A percentile compares a stretch with the other conserved stretches of the same genome.
phyloP scores from a whole-genome alignment of 1,139 yeast genomes.

The Lodderomyces parapsilosis region DNA sequence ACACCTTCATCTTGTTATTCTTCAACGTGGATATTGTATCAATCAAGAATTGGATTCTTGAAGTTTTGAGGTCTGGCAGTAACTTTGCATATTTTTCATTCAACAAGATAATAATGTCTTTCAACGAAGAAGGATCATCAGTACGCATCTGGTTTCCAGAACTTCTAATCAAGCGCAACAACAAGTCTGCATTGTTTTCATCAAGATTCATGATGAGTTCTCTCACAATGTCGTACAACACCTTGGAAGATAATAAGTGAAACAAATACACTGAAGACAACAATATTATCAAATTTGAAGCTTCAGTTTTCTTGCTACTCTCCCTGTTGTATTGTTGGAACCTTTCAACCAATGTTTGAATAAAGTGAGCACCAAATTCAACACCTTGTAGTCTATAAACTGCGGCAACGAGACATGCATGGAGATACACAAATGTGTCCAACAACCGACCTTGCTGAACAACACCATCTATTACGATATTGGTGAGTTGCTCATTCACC shows the following conservation, averaged over 20 bases:
- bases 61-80: slow-evolving; percentile 33
- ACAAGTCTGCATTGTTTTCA: slow-evolving; percentile 74
- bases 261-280: slow-evolving; percentile 76
- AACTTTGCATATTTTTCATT: slow-evolving; percentile 39
- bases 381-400: slow-evolving; percentile 78
- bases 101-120: slow-evolving; percentile 70
- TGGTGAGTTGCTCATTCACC: slow-evolving; percentile 68
- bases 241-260: slow-evolving; percentile 68
- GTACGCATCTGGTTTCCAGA: slow-evolving; percentile 84
- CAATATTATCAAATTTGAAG: slow-evolving; percentile 69
- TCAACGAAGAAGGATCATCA: slow-evolving; percentile 86
- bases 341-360: slow-evolving; percentile 74
- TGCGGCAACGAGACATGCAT: slow-evolving; percentile 76
- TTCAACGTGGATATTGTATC: slow-evolving; percentile 85
- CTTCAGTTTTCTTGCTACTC: slow-evolving; percentile 45
- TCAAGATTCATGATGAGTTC: slow-evolving; percentile 55
- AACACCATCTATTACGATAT: slow-evolving; percentile 65
- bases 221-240: slow-evolving; percentile 74
- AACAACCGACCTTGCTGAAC: slow-evolving; percentile 61
- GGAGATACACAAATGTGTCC: slow-evolving; percentile 77
- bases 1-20: slow-evolving; percentile 71
- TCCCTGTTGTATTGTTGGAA: slow-evolving; percentile 41
- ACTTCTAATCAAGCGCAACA: slow-evolving; percentile 67
- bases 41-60: slow-evolving; percentile 78
- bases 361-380: slow-evolving; percentile 85